A percentile compares a stretch with the other conserved stretches of the same genome.
Conservation (phyloP, 192 early-diverging fungal genomes). For the Diversispora epigaea region DNA sequence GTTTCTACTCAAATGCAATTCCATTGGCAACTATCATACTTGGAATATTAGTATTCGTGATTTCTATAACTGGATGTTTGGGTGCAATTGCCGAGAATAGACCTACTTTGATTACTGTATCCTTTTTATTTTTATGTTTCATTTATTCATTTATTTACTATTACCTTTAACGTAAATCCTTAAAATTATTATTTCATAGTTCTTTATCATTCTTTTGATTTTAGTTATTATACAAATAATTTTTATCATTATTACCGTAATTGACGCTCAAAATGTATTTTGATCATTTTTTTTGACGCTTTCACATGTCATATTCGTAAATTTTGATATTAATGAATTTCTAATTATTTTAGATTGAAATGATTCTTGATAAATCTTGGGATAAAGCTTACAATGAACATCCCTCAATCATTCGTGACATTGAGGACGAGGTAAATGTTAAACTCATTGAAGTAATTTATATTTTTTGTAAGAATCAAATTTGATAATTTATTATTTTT, state of each 20-base stretch:
- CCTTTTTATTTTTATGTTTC: neutral
- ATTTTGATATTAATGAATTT: neutral
- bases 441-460: neutral
- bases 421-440: constrained; percentile 7
- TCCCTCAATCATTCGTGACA: constrained; percentile 19
- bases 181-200: neutral
- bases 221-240: constrained; percentile 13
- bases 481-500: neutral
- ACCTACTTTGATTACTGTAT: constrained; percentile 3
- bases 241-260: neutral
- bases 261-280: constrained; percentile 4
- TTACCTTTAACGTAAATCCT: neutral
- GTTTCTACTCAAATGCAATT: constrained; percentile 11
- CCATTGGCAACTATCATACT: constrained; percentile 7
- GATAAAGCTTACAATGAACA: neutral
- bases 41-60: neutral
- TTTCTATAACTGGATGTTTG: constrained; percentile 15
- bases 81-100: constrained; percentile 1
- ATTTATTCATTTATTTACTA: neutral
- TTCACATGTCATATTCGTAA: neutral
- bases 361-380: neutral
- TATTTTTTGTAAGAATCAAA: neutral
- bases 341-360: constrained; percentile 3
- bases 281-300: neutral
- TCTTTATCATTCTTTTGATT: constrained; percentile 8